Evolutionary conservation across 1,139 yeast species (phyloP), one percentile per base, ranked within the genome.

Genomic region (Saccharomyces hybrid): DNA sequence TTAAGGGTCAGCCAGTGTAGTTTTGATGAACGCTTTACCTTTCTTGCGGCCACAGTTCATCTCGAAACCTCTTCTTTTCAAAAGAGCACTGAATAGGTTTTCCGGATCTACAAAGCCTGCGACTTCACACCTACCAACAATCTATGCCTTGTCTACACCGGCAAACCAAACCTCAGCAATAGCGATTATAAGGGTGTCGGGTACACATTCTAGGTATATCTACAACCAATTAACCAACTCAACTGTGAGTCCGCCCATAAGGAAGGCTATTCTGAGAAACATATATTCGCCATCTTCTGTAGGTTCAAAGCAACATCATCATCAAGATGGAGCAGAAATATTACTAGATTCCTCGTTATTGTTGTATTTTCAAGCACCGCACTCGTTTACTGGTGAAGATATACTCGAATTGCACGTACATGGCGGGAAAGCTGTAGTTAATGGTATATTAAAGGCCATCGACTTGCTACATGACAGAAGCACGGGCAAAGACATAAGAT

Each of bases 351-450:
- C 87, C 60, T 88, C 97, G 0, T 70, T 93, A 26, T 76, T 87
- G 0, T 63, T 90, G 1, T 86, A 73, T 63, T 90, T 91, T 70
- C 70, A 80, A 25, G 80, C 79, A 1, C 98, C 98, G 0, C 74
- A 76, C 14, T 85, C 97, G 0, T 95, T 86, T 64, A 93, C 98
- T 0, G 99, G 99, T 0, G 98, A 93, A 70, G 97, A 93, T 63
- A 63, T 86, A 32, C 73, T 91, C 11, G 99, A 93, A 64, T 69
- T 93, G 20, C 98, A 93, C 66, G 70, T 88, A 2, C 99, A 93
- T 69, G 99, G 99, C 2, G 97, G 99, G 6, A 82, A 80, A 9
- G 97, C 98, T 0, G 89, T 93, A 1, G 80, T 88, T 1, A 76
- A 78, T 53, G 78, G 90, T 0, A 87, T 91, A 0, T 64, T 91